Percentiles rank a stretch among this genome's conserved stretches.
Conservation (phyloP, 352 stramenopile species). For the Thraustotheca clavata region DNA sequence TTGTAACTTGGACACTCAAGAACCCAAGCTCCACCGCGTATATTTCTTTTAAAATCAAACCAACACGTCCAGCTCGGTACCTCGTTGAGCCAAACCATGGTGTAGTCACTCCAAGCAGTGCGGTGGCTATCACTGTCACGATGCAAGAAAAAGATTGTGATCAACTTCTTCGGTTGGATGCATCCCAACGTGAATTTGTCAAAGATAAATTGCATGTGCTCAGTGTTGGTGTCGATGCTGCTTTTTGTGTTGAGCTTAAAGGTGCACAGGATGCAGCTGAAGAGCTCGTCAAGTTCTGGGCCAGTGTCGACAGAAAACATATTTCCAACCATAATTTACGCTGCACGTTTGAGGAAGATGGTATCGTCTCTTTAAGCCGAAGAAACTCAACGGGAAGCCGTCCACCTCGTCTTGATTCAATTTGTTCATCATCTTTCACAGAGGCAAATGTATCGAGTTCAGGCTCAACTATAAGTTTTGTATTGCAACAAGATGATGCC, state of each 20-base stretch:
- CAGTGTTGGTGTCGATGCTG: not conserved
- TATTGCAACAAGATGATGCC: not conserved
- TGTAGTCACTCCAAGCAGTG: not conserved
- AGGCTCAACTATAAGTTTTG: not conserved
- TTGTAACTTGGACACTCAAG: not conserved
- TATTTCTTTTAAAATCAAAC: not conserved
- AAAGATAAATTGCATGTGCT: conserved; percentile 28
- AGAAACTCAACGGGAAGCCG: not conserved
- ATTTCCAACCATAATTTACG: too few relatives aligned
- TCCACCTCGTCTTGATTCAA: not conserved
- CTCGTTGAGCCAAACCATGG: not conserved
- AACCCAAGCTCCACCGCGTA: not conserved
- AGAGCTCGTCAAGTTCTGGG: not conserved
- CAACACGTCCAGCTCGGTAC: not conserved
- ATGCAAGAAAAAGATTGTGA: not conserved
- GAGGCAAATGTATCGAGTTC: not conserved
- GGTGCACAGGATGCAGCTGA: not conserved
- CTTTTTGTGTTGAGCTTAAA: not conserved
- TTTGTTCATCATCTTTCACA: not conserved
- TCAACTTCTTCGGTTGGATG: conserved; percentile 42
- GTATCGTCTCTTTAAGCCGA: not conserved
- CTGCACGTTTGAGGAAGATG: too few relatives aligned
- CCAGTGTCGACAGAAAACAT: not conserved
- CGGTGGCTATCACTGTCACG: not conserved
- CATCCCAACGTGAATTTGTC: conserved; percentile 62